A percentile compares a stretch with the other conserved stretches of the same genome.
These are phyloP conservation scores for Saccharomycopsis sp. DNA, from an alignment of 805 yeast species.

Conservation along the genomic window DNA sequence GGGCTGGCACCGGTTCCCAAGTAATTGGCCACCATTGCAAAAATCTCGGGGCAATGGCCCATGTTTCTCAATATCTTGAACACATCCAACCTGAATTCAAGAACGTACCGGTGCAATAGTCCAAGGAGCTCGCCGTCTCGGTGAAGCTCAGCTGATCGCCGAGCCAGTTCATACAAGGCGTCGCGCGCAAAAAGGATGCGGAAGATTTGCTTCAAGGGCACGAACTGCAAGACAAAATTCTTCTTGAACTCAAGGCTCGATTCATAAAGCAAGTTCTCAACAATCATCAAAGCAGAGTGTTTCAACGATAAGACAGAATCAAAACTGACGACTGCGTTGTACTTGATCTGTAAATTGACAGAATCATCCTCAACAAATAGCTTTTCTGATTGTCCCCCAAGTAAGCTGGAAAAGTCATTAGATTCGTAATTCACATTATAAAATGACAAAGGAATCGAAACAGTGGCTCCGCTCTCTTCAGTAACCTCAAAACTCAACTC, in stretches of 20 bases:
- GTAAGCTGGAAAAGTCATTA: background rate
- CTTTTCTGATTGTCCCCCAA: background rate
- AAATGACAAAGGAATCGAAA: too few relatives aligned
- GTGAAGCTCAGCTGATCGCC: background rate
- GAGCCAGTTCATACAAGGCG: conserved; percentile 1
- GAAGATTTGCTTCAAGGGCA: background rate
- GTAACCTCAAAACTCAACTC: too few relatives aligned
- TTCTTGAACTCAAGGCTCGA: background rate
- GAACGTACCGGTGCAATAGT: background rate
- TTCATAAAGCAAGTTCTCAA: conserved; percentile 14
- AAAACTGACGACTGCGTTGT: background rate
- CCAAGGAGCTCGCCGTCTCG: background rate
- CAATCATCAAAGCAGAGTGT: conserved; percentile 5
- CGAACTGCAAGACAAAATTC: background rate
- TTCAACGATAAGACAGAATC: conserved; percentile 3
- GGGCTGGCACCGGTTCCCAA: too few relatives aligned
- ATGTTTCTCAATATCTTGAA: too few relatives aligned
- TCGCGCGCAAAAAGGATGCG: background rate
- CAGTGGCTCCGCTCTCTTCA: too few relatives aligned
- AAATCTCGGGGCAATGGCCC: too few relatives aligned
- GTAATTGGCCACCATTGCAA: too few relatives aligned
- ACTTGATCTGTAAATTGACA: background rate
- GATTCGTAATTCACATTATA: background rate
- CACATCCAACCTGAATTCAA: background rate
- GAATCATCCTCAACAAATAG: background rate